phyloP scores from a whole-genome alignment of 495 filamentous ascomycete species.

The Penicillium bovifimosum region DNA sequence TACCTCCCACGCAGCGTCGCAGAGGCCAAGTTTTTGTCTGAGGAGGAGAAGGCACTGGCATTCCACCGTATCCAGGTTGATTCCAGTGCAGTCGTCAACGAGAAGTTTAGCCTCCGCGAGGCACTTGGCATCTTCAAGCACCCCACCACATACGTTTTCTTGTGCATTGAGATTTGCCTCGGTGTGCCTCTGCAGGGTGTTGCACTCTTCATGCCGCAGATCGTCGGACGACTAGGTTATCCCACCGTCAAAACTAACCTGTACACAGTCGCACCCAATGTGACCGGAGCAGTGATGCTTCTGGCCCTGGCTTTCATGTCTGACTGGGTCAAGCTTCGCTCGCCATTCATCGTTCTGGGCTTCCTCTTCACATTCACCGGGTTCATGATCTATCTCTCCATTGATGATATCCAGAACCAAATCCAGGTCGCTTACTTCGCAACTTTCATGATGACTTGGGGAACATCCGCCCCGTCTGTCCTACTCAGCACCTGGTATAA shows the following conservation, averaged over 20 bases:
- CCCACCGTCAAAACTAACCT: conserved; percentile 66
- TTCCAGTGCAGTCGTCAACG: conserved; percentile 64
- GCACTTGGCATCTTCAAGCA: conserved; percentile 59
- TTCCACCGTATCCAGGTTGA: conserved; percentile 72
- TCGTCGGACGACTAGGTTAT: conserved; percentile 59
- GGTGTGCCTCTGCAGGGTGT: conserved; percentile 72
- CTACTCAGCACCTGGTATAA: conserved; percentile 61
- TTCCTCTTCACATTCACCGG: conserved; percentile 70
- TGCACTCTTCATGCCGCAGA: conserved; percentile 67
- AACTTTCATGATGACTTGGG: conserved; percentile 80
- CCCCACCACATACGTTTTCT: conserved; percentile 56
- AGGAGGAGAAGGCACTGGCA: conserved; percentile 62
- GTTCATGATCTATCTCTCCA: conserved; percentile 68
- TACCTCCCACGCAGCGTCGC: conserved; percentile 63
- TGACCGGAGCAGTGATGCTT: conserved; percentile 62
- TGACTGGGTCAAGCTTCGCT: conserved; percentile 60
- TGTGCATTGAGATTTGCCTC: conserved; percentile 67
- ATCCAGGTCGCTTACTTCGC: conserved; percentile 69
- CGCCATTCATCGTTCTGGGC: conserved; percentile 67
- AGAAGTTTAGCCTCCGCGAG: conserved; percentile 62
- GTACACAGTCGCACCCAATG: conserved; percentile 71
- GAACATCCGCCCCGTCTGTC: conserved; percentile 49
- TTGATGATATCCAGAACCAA: conserved; percentile 52
- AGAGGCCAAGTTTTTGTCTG: conserved; percentile 57
- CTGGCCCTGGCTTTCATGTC: conserved; percentile 63